Evolutionary conservation across 2,329 filamentous ascomycete species (phyloP), one percentile per base, ranked within the genome.

Genomic region (Pyrenophora graminea): DNA sequence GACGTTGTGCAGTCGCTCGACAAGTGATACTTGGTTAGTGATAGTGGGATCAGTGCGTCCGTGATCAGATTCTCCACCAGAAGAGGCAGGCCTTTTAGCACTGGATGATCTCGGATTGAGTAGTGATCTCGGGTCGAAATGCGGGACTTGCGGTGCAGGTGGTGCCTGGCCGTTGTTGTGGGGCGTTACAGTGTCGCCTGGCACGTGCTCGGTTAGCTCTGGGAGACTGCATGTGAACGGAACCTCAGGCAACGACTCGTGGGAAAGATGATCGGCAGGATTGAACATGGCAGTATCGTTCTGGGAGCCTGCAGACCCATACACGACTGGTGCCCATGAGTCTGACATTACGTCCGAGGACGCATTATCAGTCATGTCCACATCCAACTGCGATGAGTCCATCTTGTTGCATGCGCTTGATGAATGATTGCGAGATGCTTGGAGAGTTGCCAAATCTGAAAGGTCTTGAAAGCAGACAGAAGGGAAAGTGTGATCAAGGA

Each of bases 1-100:
- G 12, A 95, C 83, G 59, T 87, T 86, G 69, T 92, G 90, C 68
- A 91, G 79, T 27, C 85, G 82, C 71, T 95, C 90, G 39, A 96
- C 84, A 76, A 91, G 84, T 48, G 76, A 75, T 8, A 81, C 79
- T 59, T 84, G 80, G 21, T 83, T 82, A 13, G 47, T 33, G 25
- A 51, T 59, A 15, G 54, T 53, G 10, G 54, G 46, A 6, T 66
- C 62, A 4, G 62, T 56, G 34, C 61, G 56, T 40, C 65, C 67
- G 19, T 64, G 59, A 19, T 69, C 63, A 17, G 37, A 25, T 5
- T 61, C 61, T 19, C 45, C 50, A 25, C 60, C 57, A 6, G 61
- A 55, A 5, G 64, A 62, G 1, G 66, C 69, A 32, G 70, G 63
- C 5, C 70, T 69, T 49, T 73, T 73, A 12, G 64, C 39, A 31